Base-by-base conservation (phyloP, 2,329 filamentous ascomycete genomes). In the Geosmithia putterillii region DNA sequence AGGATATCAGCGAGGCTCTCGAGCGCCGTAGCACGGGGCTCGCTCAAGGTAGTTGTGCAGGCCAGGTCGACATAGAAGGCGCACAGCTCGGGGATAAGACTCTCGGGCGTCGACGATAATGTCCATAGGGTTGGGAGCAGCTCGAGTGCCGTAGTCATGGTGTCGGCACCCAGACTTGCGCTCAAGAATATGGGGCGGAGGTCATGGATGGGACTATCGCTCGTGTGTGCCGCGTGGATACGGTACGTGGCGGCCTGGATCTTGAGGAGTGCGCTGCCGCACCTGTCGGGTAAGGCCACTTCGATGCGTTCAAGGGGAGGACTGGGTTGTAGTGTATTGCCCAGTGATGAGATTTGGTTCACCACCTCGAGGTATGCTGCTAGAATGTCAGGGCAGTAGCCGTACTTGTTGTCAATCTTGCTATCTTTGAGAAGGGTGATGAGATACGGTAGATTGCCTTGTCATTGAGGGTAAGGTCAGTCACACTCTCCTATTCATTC, bases 1-100 rank as follows among this genome's bases (percentile, higher is more conserved):
- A 79, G 48, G 4, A 69, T 48, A 3, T 56, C 53, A 0, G 67
- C 66, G 4, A 79, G 62, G 39, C 71, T 71, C 12, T 62, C 53
- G 10, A 79, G 51, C 0, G 71, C 67, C 5, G 65, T 54, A 0
- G 66, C 62, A 5, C 70, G 66, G n/a, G 69, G 63, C 43, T 73
- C 70, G 1, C 66, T 56, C 1, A 62, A 62, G 1, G 54, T 51
- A 0, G 65, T 63, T 4, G 51, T 50, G 5, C 61, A 45, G 45
- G 63, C 69, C 1, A 67, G 51, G 17, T 65, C 57, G 10, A 66
- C 50, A 46, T 74, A 76, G 3, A 73, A 51, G 0, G 49, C 49
- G 42, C 63, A 64, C 6, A 76, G 57, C 28, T 52, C 54, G 1
- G 54, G 44, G 4, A 58, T 51, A 3, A 52, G 51, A 15, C 51